phyloP scores from a whole-genome alignment of 208 protist species.

The Jaenimonas drosophilae region DNA sequence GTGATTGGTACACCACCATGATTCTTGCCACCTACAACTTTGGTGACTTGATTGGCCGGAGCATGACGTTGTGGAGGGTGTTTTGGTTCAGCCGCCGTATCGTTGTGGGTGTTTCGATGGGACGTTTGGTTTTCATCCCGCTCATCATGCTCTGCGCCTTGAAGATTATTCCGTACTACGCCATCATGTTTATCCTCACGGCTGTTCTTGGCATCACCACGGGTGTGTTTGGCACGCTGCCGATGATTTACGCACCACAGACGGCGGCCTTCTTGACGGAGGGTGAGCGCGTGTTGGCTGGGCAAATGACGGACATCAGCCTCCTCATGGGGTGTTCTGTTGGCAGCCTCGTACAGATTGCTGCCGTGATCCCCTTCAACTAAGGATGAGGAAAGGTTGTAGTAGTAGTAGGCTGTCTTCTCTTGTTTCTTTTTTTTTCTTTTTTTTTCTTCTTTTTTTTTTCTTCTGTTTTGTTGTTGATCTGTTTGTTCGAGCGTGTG shows the following conservation, averaged over 20 bases:
- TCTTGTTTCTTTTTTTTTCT: constrained; percentile 4
- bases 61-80: constrained; percentile 24
- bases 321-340: constrained; percentile 50
- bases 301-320: constrained; percentile 38
- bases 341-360: constrained; percentile 56
- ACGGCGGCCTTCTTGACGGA: constrained; percentile 27
- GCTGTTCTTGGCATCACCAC: constrained; percentile 48
- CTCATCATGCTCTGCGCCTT: constrained; percentile 60
- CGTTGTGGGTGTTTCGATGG: constrained; percentile 20
- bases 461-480: constrained; percentile 1
- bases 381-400: constrained; percentile 1
- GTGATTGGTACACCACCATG: constrained; percentile 62
- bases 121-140: constrained; percentile 57
- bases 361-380: constrained; percentile 22
- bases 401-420: not conserved
- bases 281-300: constrained; percentile 50
- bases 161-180: constrained; percentile 36
- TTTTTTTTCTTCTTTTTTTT: constrained; percentile 6
- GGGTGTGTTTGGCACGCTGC: constrained; percentile 64
- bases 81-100: constrained; percentile 31
- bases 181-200: constrained; percentile 39
- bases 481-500: no score
- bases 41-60: constrained; percentile 41
- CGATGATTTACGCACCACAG: constrained; percentile 65
- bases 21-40: constrained; percentile 69